Base-by-base conservation (phyloP, 257 asterid genomes). In the Linaria vulgaris region DNA sequence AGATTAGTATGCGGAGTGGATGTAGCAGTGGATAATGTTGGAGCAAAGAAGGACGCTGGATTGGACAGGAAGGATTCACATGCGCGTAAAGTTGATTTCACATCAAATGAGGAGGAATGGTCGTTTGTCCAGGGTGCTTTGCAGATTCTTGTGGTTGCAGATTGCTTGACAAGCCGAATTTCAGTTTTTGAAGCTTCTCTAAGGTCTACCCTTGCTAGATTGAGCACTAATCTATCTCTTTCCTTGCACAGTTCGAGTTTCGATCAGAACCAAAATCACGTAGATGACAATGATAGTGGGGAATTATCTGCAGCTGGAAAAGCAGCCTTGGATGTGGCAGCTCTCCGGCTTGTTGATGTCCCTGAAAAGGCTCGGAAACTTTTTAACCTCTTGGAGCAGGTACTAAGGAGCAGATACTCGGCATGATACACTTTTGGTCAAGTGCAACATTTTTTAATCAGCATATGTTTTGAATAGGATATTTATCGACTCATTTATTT, bases 161-260 rank as follows among this genome's bases (percentile, higher is more conserved):
- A 94, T 72, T 75, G 92, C 73, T 76, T 94, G 74, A 81, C 92
- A 15, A 94, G 96, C 78, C 84, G 97, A 73, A 85, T 82, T 61
- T 90, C 99, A 15, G 99, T 94, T 59, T 94, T 88, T 76, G 99
- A 90, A 83, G 96, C 99, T 64, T 90, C 97, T 16, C 63, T 94
- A 79, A 82, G 94, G 78, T 90, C 99, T 63, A 83, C 96, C 55
- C 96, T 94, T 43, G 86, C 96, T 76, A 80, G 99, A 78, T 75
- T 94, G 85, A 88, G 91, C 76, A 90, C 97, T 66, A 88, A 85
- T 71, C 72, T 87, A 62, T 83, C 97, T 43, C 57, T 81, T 43
- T 82, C 96, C 12, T 74, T 77, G 24, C 76, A 75, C 51, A 87
- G 92, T 72, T 83, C 95, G 54, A 83, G 73, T 61, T 75, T 78